phyloP scores from a whole-genome alignment of 495 filamentous ascomycete species.

The Cercophora sp. region DNA sequence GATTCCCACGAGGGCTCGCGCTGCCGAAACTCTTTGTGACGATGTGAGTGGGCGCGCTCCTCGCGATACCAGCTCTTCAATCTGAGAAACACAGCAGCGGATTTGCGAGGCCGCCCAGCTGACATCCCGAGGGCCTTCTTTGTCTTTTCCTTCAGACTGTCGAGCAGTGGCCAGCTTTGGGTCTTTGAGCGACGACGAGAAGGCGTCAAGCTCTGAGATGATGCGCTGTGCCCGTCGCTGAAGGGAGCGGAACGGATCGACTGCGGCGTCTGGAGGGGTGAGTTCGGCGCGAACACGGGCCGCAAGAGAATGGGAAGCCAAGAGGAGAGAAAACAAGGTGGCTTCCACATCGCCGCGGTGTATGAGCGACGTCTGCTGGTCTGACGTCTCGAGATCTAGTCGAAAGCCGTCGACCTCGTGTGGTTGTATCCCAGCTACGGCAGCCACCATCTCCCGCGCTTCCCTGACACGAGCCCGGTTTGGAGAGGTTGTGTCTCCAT shows the following conservation, averaged over 20 bases:
- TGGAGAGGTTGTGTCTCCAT: conserved; percentile 21
- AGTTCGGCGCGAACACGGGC: conserved; percentile 37
- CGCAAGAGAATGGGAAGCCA: conserved; percentile 42
- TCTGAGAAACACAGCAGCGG: conserved; percentile 27
- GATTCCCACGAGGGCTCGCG: conserved; percentile 36
- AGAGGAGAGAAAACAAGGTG: conserved; percentile 45
- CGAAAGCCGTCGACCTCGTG: conserved; percentile 33
- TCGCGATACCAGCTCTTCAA: conserved; percentile 32
- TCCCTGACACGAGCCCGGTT: conserved; percentile 34
- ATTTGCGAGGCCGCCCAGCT: conserved; percentile 41
- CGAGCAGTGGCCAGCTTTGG: conserved; percentile 12
- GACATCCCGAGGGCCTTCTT: conserved; percentile 25
- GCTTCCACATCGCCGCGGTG: conserved; percentile 40
- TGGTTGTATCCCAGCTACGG: conserved; percentile 33
- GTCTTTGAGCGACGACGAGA: conserved; percentile 20
- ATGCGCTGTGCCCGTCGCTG: conserved; percentile 37
- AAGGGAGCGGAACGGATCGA: conserved; percentile 38
- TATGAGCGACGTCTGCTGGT: conserved; percentile 22
- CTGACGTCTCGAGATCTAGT: conserved; percentile 30
- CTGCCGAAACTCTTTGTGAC: conserved; percentile 35
- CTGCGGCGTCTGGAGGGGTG: conserved; percentile 31
- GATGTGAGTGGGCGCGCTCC: conserved; percentile 30
- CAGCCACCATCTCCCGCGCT: conserved; percentile 42
- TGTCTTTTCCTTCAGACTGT: conserved; percentile 16
- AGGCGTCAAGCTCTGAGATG: conserved; percentile 33